These are phyloP conservation scores for Sclerotinia subarctica DNA, from an alignment of 2,329 filamentous ascomycete genomes.

Conservation along the genomic window DNA sequence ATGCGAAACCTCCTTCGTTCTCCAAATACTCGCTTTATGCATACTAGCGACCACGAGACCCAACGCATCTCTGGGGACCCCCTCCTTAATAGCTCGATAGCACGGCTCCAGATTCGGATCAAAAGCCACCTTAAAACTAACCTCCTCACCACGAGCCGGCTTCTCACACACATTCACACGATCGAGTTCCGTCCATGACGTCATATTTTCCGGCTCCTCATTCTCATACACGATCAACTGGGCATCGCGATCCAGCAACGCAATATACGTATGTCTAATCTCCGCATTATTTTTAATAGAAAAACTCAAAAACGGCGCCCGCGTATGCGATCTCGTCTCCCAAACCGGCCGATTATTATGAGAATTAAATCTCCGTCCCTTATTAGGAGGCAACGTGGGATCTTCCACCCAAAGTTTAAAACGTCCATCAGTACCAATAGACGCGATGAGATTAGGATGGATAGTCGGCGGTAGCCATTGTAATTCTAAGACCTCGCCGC, in stretches of 20 bases:
- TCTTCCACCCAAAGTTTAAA: constrained; percentile 95
- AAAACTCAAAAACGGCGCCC: constrained; percentile 65
- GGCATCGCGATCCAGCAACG: constrained; percentile 79
- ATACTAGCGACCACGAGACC: constrained; percentile 83
- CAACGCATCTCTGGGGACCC: constrained; percentile 75
- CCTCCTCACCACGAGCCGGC: constrained; percentile 78
- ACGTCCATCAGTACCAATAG: constrained; percentile 83
- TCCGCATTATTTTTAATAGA: constrained; percentile 81
- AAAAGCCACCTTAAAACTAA: constrained; percentile 80
- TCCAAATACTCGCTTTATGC: constrained; percentile 77
- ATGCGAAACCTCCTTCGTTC: constrained; percentile 59
- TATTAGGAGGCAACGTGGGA: constrained; percentile 68
- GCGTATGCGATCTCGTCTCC: constrained; percentile 32
- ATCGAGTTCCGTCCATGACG: constrained; percentile 72
- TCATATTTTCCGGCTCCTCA: constrained; percentile 75
- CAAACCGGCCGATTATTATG: constrained; percentile 61
- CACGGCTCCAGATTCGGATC: constrained; percentile 83
- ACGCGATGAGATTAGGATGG: constrained; percentile 80
- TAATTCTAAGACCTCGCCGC: constrained; percentile 85
- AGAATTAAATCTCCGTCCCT: constrained; percentile 75
- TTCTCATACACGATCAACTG: constrained; percentile 80
- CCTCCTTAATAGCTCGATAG: constrained; percentile 72
- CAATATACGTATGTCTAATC: constrained; percentile 77
- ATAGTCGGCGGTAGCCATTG: constrained; percentile 92
- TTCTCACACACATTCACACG: constrained; percentile 69